phyloP scores from a whole-genome alignment of 2,329 filamentous ascomycete genomes.

The Arachnopeziza araneosa region DNA sequence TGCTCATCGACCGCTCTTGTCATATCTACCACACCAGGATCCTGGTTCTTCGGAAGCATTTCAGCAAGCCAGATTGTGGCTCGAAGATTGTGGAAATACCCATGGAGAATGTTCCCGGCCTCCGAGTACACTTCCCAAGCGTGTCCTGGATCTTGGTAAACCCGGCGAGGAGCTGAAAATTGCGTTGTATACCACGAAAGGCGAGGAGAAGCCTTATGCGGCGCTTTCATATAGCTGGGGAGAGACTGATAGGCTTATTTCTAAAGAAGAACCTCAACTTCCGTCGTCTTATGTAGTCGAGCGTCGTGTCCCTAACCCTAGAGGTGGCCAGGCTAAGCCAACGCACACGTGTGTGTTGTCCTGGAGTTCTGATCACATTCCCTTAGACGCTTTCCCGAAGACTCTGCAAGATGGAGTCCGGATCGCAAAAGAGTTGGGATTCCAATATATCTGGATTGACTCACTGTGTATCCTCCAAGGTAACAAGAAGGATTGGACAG shows the following conservation, averaged over 20 bases:
- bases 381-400: slow-evolving; percentile 5
- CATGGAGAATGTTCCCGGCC: neutral
- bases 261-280: neutral
- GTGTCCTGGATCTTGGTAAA: neutral
- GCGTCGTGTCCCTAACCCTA: neutral
- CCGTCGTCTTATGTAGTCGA: neutral
- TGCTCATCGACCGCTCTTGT: neutral
- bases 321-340: neutral
- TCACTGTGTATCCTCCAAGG: slow-evolving; percentile 12
- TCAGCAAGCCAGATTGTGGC: neutral
- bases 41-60: neutral
- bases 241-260: neutral
- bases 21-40: neutral
- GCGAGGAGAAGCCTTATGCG: neutral
- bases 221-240: neutral
- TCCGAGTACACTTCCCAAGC: neutral
- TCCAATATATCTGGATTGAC: slow-evolving; percentile 14
- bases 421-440: slow-evolving; percentile 2
- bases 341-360: neutral
- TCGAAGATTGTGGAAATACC: neutral
- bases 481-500: neutral
- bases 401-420: slow-evolving; percentile 11
- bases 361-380: neutral
- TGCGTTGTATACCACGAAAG: neutral
- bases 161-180: neutral